phyloP scores from a whole-genome alignment of 805 yeast species.

The Lachancea cidri region DNA sequence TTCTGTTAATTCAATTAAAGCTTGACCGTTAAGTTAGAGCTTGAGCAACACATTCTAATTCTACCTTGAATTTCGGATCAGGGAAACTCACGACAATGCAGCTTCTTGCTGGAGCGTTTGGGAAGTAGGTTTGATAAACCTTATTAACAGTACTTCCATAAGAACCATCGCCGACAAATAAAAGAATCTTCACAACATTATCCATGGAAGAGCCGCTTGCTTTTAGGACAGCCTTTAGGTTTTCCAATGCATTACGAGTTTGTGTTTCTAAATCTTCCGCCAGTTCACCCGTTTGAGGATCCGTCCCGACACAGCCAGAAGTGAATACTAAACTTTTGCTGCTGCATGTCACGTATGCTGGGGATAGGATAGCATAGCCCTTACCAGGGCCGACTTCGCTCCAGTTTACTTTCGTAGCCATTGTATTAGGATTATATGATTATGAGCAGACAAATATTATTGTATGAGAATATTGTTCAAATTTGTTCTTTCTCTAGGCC shows the following conservation, averaged over 20 bases:
- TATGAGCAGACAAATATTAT: too few relatives aligned
- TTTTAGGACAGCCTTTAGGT: conserved; percentile 38
- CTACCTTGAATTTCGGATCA: conserved; percentile 44
- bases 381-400: conserved; percentile 27
- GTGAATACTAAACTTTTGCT: conserved; percentile 42
- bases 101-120: conserved; percentile 48
- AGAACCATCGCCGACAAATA: conserved; percentile 42
- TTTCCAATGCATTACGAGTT: conserved; percentile 40
- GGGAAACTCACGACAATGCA: conserved; percentile 50
- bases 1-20: too few relatives aligned
- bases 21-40: neutral
- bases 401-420: conserved; percentile 35
- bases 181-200: conserved; percentile 44
- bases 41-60: conserved; percentile 44
- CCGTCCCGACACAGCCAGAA: conserved; percentile 45
- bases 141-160: conserved; percentile 41
- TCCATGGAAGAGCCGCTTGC: conserved; percentile 44
- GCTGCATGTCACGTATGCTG: conserved; percentile 32
- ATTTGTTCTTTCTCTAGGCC: neutral
- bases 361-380: conserved; percentile 33
- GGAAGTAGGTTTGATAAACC: conserved; percentile 43
- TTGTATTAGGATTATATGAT: too few relatives aligned
- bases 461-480: neutral
- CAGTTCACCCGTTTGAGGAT: conserved; percentile 37
- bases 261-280: conserved; percentile 43